Evolutionary conservation across 331 rosid species (phyloP).

Genomic region (Telfairia occidentalis): DNA sequence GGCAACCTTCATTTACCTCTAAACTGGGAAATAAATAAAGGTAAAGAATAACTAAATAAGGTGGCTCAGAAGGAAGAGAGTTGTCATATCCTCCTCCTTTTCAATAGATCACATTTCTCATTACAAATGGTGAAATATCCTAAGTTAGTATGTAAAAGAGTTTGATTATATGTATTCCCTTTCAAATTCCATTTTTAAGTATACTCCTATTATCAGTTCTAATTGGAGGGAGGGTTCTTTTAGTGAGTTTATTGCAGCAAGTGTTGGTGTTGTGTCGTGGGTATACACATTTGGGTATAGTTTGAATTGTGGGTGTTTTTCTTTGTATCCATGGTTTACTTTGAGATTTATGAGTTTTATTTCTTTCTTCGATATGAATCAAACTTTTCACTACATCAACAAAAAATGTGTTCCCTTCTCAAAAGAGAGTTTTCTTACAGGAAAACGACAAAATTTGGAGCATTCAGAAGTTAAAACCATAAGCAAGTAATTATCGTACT

Average conservation of each 20-base stretch:
- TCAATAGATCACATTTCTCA: background rate
- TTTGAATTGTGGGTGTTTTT: background rate
- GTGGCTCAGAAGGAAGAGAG: background rate
- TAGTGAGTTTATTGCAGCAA: background rate
- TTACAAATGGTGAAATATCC: background rate
- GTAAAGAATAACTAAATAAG: constrained; percentile 3
- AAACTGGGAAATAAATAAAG: background rate
- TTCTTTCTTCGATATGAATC: background rate
- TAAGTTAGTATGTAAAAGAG: background rate
- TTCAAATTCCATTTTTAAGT: background rate
- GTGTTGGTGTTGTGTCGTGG: too few relatives aligned
- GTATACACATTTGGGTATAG: background rate
- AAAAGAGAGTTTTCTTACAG: background rate
- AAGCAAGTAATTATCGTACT: background rate
- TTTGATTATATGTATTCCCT: background rate
- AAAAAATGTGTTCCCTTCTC: background rate
- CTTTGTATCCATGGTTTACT: background rate
- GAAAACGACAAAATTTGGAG: background rate
- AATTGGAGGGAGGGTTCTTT: background rate
- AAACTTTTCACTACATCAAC: background rate
- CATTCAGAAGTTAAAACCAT: background rate
- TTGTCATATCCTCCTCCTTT: background rate
- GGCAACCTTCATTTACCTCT: background rate
- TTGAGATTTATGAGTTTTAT: background rate
- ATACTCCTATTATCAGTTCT: background rate